phyloP scores from a whole-genome alignment of 371 early-diverging fungal species.

The Mortierella polycephala region DNA sequence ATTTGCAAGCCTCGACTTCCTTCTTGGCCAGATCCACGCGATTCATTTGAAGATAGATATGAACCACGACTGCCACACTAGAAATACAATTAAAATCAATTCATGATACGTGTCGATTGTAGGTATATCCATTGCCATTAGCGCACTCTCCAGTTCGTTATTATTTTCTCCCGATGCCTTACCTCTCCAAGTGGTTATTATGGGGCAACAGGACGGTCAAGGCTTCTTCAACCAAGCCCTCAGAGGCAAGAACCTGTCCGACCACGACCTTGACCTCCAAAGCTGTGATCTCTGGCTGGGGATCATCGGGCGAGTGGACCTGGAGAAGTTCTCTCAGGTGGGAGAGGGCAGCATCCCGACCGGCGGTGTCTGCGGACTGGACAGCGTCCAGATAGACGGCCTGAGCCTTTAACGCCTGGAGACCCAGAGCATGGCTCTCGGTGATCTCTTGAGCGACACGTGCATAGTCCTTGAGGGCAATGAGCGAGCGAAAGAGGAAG shows the following conservation, averaged over 20 bases:
- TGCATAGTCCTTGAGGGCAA: conserved; percentile 48
- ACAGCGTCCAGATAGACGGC: conserved; percentile 54
- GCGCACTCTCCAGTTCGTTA: no score
- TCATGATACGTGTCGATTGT: conserved; percentile 17
- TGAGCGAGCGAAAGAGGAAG: conserved; percentile 41
- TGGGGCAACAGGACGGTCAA: conserved; percentile 73
- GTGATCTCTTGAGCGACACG: conserved; percentile 54
- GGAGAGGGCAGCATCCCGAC: conserved; percentile 44
- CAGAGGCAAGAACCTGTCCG: conserved; percentile 60
- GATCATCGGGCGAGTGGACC: conserved; percentile 38
- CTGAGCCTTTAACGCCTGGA: conserved; percentile 52
- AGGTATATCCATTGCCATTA: not conserved
- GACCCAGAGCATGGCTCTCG: conserved; percentile 32
- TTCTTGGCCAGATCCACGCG: conserved; percentile 90
- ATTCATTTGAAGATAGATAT: conserved; percentile 83
- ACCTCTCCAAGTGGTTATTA: conserved; percentile 87
- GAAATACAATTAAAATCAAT: not conserved
- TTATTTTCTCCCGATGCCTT: conserved; percentile 7
- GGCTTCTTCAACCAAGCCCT: conserved; percentile 68
- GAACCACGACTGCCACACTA: conserved; percentile 82
- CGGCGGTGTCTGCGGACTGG: conserved; percentile 41
- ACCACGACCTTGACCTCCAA: conserved; percentile 58
- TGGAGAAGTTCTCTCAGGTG: conserved; percentile 43
- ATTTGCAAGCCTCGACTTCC: conserved; percentile 75
- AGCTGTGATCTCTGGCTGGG: conserved; percentile 32